phyloP scores from a whole-genome alignment of 768 basidiomycete species.

The Trametopsis cervina region DNA sequence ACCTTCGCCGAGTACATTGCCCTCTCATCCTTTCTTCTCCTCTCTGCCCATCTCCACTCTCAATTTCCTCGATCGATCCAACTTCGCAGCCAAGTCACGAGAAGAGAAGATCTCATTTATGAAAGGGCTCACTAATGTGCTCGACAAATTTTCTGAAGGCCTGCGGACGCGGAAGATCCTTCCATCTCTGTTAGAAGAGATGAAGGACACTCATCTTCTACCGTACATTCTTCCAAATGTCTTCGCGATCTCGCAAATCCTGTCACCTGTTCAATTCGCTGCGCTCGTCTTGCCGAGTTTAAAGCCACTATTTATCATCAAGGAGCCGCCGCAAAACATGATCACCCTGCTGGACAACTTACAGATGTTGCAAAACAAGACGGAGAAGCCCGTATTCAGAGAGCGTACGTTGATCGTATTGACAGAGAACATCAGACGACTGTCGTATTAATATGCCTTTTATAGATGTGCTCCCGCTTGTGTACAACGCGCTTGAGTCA shows the following conservation, averaged over 20 bases:
- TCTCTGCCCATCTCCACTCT: conserved; percentile 93
- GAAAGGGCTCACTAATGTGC: conserved; percentile 77
- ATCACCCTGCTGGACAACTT: conserved; percentile 88
- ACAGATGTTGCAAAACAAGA: conserved; percentile 80
- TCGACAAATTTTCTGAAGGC: conserved; percentile 83
- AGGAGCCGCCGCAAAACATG: conserved; percentile 98
- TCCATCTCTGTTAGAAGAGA: conserved; percentile 92
- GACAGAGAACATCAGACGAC: no score
- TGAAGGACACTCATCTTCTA: conserved; percentile 90
- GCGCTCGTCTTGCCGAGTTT: conserved; percentile 76
- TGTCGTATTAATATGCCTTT: no score
- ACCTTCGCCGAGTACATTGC: conserved; percentile 73
- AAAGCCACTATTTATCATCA: conserved; percentile 83
- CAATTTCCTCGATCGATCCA: conserved; percentile 92
- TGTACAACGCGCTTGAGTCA: conserved; percentile 95
- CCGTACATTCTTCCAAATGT: conserved; percentile 97
- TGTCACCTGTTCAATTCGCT: conserved; percentile 79
- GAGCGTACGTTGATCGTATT: conserved; percentile 85
- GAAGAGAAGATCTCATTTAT: conserved; percentile 98
- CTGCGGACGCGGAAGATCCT: conserved; percentile 83
- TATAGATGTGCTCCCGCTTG: conserved; percentile 88
- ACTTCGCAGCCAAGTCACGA: conserved; percentile 86
- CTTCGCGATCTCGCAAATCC: conserved; percentile 75
- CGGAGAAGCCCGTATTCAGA: conserved; percentile 76
- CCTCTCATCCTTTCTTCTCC: conserved; percentile 87